Base-by-base conservation (phyloP, 352 stramenopile genomes). In the Plasmopara viticola region DNA sequence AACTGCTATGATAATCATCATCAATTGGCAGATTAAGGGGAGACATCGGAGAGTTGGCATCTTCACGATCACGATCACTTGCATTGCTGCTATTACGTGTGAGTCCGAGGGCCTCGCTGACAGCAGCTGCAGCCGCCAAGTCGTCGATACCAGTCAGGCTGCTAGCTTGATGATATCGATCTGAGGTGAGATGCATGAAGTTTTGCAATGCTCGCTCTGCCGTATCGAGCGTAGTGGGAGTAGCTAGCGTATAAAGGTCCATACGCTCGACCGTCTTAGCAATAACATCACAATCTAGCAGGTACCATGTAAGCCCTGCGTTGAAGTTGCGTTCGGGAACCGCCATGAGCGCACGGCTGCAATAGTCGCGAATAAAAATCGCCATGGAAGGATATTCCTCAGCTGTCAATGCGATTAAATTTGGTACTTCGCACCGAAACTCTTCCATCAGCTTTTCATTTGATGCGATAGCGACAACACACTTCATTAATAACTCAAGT, bases 371-470 rank as follows among this genome's bases (percentile, higher is more conserved):
- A 15, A 90, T 51, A 53, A 77, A 87, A 2, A 63, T n/a, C 0
- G 65, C 62, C 6, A 35, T 54, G 5, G 62, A 40, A 10, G 81
- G 67, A 50, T 88, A 90, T n/a, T 90, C 64, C 44, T 90, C 78
- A 5, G 74, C 67, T 7, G 63, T 70, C 7, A 92, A 59, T 7
- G 68, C 60, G 37, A 92, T 69, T 10, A 92, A 25, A 17, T 85
- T 88, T 4, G 75, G 70, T 1, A 92, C 28, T 41, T 92, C 81
- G 39, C 81, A 92, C 5, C 78, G 68, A 52, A 83, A 87, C 4
- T 56, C 71, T 18, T 88, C 73, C 56, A 88, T 81, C 10, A 92
- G 56, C 0, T 49, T 44, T 7, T 53, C 38, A 33, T 82, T 79
- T 5, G 68, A 72, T 13, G 68, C 58, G 25, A 92, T 72, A 5